These are phyloP conservation scores for Dendrocalamus latiflorus DNA, from an alignment of 202 grass and related monocot species.

Conservation along the genomic window DNA sequence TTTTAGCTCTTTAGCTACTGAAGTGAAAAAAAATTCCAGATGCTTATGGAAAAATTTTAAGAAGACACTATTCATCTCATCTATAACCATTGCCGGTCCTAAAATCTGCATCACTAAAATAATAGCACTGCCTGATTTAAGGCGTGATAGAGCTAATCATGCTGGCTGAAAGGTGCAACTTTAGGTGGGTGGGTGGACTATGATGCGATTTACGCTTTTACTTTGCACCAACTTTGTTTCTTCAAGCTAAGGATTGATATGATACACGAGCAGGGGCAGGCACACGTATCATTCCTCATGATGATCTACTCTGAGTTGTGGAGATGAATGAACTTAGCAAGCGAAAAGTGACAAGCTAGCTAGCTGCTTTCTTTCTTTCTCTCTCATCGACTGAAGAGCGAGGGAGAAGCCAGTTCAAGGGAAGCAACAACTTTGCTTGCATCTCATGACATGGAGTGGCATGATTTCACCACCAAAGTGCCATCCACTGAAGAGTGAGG, in stretches of 20 bases:
- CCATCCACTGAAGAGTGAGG: constrained; percentile 31
- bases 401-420: background rate
- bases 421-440: constrained; percentile 28
- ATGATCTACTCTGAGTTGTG: constrained; percentile 37
- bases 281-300: constrained; percentile 39
- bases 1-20: too few species aligned
- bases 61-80: too few species aligned
- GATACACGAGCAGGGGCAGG: constrained; percentile 27
- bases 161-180: constrained; percentile 45
- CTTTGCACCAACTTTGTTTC: constrained; percentile 73
- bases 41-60: too few species aligned
- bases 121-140: constrained; percentile 26
- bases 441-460: constrained; percentile 24
- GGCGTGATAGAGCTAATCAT: constrained; percentile 56
- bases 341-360: constrained; percentile 9
- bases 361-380: background rate
- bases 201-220: constrained; percentile 53
- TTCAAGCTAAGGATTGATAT: constrained; percentile 52
- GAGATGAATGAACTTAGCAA: constrained; percentile 53
- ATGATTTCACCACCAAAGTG: constrained; percentile 66
- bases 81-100: too few species aligned
- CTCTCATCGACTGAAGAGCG: background rate
- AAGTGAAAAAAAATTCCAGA: too few species aligned
- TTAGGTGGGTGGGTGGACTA: constrained; percentile 42
- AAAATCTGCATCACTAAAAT: constrained; percentile 2